Evolutionary conservation across 2,329 filamentous ascomycete genomes (phyloP).

Genomic region (Achaetomium macrosporum): DNA sequence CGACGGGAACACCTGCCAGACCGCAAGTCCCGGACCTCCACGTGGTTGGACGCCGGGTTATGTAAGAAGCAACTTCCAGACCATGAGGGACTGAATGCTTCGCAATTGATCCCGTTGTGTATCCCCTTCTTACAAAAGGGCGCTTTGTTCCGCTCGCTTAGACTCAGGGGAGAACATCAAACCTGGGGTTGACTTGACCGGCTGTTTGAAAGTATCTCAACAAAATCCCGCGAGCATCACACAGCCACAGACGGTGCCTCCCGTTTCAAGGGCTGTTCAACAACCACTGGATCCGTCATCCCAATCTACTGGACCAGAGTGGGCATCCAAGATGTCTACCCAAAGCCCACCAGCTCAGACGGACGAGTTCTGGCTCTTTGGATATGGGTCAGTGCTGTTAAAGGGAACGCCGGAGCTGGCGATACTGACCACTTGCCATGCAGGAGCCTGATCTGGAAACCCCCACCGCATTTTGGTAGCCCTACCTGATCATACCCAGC

Average conservation of each 20-base stretch:
- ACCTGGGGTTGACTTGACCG: neutral
- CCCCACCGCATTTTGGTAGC: constrained; percentile 88
- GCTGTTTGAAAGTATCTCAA: neutral
- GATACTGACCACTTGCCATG: constrained; percentile 2
- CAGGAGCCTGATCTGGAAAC: constrained; percentile 97
- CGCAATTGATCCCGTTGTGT: neutral
- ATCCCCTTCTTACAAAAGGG: neutral
- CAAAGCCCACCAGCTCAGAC: constrained; percentile 29
- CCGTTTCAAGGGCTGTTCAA: neutral
- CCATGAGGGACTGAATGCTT: neutral
- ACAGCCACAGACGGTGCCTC: neutral
- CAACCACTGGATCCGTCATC: too few relatives aligned
- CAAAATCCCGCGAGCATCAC: neutral
- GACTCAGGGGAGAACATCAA: constrained; percentile 15
- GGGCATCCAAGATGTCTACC: constrained; percentile 32
- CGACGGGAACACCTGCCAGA: neutral
- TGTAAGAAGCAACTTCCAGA: neutral
- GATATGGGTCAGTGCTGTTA: constrained; percentile 65
- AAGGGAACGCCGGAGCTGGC: neutral
- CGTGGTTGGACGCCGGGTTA: constrained; percentile 1
- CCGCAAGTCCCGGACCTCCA: constrained; percentile 5
- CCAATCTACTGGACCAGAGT: too few relatives aligned
- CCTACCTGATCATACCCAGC: constrained; percentile 3
- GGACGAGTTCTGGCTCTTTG: constrained; percentile 90
- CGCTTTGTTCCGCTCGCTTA: constrained; percentile 15